Evolutionary conservation across 2,329 filamentous ascomycete species (phyloP).

Genomic region (Colletotrichum sp.): DNA sequence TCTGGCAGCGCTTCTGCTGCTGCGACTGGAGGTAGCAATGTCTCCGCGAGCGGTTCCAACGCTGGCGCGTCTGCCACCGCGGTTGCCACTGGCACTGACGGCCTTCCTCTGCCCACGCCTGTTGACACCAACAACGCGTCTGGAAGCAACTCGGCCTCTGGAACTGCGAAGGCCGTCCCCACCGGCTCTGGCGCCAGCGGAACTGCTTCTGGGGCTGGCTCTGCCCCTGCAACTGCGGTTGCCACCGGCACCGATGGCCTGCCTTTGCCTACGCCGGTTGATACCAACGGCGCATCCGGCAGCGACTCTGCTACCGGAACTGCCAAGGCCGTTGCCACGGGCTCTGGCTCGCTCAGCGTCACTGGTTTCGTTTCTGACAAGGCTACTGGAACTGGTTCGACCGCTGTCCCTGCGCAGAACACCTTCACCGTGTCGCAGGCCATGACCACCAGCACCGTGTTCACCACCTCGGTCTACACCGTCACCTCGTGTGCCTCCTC

Average conservation of each 20-base stretch:
- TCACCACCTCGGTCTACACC: slow-evolving; percentile 36
- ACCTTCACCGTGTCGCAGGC: neutral
- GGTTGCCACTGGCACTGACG: neutral
- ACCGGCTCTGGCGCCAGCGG: neutral
- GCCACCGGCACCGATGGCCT: neutral
- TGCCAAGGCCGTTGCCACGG: neutral
- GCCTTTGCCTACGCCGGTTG: neutral
- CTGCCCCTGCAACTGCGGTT: neutral
- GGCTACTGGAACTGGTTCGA: slow-evolving; percentile 9
- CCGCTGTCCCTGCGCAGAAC: neutral
- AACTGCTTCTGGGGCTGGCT: neutral
- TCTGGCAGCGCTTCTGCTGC: slow-evolving; percentile 12
- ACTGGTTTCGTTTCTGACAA: neutral
- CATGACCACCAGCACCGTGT: slow-evolving; percentile 33
- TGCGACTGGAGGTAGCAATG: neutral
- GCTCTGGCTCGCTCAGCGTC: neutral
- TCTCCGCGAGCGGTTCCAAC: slow-evolving; percentile 9
- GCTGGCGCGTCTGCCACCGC: slow-evolving; percentile 9
- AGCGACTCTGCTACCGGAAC: neutral
- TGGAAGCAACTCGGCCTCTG: neutral
- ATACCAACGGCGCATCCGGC: neutral
- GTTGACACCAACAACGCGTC: neutral
- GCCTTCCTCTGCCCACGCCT: neutral
- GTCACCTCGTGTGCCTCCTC: slow-evolving; percentile 52
- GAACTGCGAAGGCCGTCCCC: neutral